phyloP scores from a whole-genome alignment of 225 moss, liverwort and hornwort genomes.

The Antitrichia curtipendula region DNA sequence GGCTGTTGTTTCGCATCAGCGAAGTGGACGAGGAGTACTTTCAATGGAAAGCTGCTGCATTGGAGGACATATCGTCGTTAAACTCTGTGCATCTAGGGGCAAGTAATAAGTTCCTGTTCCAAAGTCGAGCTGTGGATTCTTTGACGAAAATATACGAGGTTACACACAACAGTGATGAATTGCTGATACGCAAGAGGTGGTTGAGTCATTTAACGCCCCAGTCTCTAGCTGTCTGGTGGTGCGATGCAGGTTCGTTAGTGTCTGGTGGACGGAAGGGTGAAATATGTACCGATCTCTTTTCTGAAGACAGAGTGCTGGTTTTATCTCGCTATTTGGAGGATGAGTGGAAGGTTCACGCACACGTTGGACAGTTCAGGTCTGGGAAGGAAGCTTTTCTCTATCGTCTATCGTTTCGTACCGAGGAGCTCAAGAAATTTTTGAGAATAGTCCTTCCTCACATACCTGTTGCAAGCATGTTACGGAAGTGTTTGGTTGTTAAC shows the following conservation, averaged over 20 bases:
- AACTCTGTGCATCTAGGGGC: slow-evolving; percentile 27
- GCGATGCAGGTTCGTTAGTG: slow-evolving; percentile 32
- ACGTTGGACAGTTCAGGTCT: slow-evolving; percentile 14
- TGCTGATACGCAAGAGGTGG: slow-evolving; percentile 43
- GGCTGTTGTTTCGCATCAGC: slow-evolving; percentile 30
- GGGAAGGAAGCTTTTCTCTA: slow-evolving; percentile 2
- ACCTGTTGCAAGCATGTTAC: slow-evolving; percentile 43
- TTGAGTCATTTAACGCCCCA: slow-evolving; percentile 30
- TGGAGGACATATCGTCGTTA: slow-evolving; percentile 23
- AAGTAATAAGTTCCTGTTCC: slow-evolving; percentile 34
- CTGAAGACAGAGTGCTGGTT: slow-evolving; percentile 25
- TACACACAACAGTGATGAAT: slow-evolving; percentile 15
- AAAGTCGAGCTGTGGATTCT: slow-evolving; percentile 23
- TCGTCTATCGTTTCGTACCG: slow-evolving; percentile 31
- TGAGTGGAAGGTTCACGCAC: slow-evolving; percentile 36
- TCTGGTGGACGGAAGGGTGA: slow-evolving; percentile 25
- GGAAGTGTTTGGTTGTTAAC: slow-evolving; percentile 27
- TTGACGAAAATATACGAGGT: slow-evolving; percentile 24
- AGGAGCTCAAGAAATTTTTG: slow-evolving; percentile 47
- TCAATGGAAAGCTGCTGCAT: slow-evolving; percentile 31
- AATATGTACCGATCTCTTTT: slow-evolving; percentile 26
- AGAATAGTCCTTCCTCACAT: slow-evolving; percentile 31
- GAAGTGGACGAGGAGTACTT: slow-evolving; percentile 38
- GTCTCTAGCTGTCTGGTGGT: slow-evolving; percentile 53
- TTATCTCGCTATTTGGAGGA: slow-evolving; percentile 37